Base-by-base conservation (phyloP, 257 asterid species). In the Avicennia marina region DNA sequence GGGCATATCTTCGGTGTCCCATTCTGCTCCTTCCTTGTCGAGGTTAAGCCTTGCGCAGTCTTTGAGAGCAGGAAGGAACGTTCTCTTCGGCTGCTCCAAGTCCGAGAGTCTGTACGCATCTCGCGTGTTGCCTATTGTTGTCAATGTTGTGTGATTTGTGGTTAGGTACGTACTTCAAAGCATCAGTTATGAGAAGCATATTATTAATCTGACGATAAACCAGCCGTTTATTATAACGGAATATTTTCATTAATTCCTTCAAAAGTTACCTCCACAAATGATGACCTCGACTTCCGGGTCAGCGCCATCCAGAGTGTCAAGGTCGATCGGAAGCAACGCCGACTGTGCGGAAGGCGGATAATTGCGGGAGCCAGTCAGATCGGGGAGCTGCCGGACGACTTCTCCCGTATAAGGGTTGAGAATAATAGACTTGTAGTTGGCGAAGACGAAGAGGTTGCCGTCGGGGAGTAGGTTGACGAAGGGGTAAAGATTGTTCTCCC, bases 261-360 rank as follows among this genome's bases (percentile, higher is more conserved):
- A n/a, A n/a, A n/a, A 42, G 12, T 75, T 78, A 0, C 94, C 94
- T 2, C 98, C 97, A 38, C 96, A 93, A 4, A 93, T 65, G 4
- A 93, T 21, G 15, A 89, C 94, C 46, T 93, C 91, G 0, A 63
- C 58, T 0, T 66, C 53, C 19, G 36, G 48, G 0, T 42, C n/a
- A 0, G 25, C 19, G 0, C 52, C 31, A 1, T 66, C 68, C 4
- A 34, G 54, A 0, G 7, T 41, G 7, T 57, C 31, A 11, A 89
- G 94, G 43, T 82, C 68, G 7, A 93, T 63, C 0, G 97, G 96
- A 26, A 93, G 87, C 9, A 93, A 80, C 27, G 90, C 85, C 0
- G 98, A 85, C 84, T 57, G 67, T 0, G 81, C 98, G 0, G 97
- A 89, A 2, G 94, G 70, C 0, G 98, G 98, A 56, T 93, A 93